phyloP scores from a whole-genome alignment of 2,329 filamentous ascomycete species.

The Nemania sp. region DNA sequence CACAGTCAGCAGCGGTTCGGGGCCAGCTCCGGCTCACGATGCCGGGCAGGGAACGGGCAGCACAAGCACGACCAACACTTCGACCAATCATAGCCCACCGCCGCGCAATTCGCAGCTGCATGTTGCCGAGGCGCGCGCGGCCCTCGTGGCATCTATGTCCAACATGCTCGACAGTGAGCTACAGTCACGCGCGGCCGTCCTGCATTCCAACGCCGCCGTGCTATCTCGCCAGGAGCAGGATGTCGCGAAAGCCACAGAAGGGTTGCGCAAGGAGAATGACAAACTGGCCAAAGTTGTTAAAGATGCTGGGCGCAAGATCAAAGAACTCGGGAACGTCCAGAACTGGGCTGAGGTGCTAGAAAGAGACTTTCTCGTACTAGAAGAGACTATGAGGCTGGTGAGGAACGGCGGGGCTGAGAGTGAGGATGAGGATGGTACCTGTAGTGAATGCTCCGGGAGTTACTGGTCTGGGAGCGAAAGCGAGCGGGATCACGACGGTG shows the following conservation, averaged over 20 bases:
- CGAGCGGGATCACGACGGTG: constrained; percentile 45
- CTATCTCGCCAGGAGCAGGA: constrained; percentile 70
- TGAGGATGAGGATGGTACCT: constrained; percentile 37
- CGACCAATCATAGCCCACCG: constrained; percentile 43
- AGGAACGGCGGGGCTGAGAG: constrained; percentile 38
- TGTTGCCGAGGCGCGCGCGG: constrained; percentile 60
- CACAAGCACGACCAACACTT: constrained; percentile 14
- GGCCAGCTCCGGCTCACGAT: neutral
- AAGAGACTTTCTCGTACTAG: constrained; percentile 64
- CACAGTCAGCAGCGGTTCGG: constrained; percentile 14
- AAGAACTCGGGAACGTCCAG: constrained; percentile 78
- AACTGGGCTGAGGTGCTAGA: constrained; percentile 87
- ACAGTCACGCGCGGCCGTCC: constrained; percentile 65
- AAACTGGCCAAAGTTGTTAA: constrained; percentile 66
- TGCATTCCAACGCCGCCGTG: constrained; percentile 69
- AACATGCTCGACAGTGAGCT: constrained; percentile 72
- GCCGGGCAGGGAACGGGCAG: constrained; percentile 1
- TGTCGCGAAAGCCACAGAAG: constrained; percentile 61
- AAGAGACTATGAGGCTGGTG: constrained; percentile 65
- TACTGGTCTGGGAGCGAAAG: constrained; percentile 34
- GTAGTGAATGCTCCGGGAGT: constrained; percentile 32
- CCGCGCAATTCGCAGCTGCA: constrained; percentile 49
- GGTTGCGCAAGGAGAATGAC: constrained; percentile 65
- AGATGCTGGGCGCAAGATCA: constrained; percentile 65
- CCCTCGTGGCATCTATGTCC: constrained; percentile 65